Evolutionary conservation across 2,329 filamentous ascomycete genomes (phyloP).

Genomic region (Trichoderma aggressivum): DNA sequence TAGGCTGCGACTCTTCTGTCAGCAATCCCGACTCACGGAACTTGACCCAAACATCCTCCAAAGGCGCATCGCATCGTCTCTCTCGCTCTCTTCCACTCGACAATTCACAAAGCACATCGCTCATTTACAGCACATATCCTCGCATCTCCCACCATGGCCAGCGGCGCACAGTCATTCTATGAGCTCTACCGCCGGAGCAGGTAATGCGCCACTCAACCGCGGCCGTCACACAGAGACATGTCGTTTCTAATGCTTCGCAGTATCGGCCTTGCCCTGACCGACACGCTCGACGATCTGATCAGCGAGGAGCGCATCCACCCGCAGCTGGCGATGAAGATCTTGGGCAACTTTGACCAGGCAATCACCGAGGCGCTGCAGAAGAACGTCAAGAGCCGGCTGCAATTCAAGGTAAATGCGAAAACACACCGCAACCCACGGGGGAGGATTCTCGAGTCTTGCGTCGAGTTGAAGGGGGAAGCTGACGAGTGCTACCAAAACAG

Average conservation of each 20-base stretch:
- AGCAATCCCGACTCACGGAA: neutral
- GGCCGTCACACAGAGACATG: neutral
- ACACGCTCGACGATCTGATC: slow-evolving; percentile 96
- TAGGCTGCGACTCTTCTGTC: neutral
- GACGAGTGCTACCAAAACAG: slow-evolving; percentile 42
- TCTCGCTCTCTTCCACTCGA: neutral
- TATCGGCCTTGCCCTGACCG: slow-evolving; percentile 88
- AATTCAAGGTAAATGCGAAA: slow-evolving; percentile 74
- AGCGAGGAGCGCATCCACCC: slow-evolving; percentile 93
- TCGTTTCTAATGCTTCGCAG: slow-evolving; percentile 45
- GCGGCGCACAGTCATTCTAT: slow-evolving; percentile 64
- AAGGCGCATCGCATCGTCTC: neutral
- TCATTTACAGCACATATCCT: neutral
- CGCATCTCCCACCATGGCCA: slow-evolving; percentile 40
- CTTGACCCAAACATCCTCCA: neutral
- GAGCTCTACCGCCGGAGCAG: slow-evolving; percentile 98
- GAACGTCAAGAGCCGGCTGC: slow-evolving; percentile 84
- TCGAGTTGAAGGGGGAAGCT: neutral
- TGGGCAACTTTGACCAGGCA: slow-evolving; percentile 90
- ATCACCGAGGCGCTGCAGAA: slow-evolving; percentile 89
- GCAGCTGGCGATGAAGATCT: slow-evolving; percentile 97
- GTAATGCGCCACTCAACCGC: slow-evolving; percentile 48
- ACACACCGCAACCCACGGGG: neutral
- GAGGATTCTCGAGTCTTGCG: neutral
- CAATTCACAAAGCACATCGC: neutral